Evolutionary conservation across 352 stramenopile genomes (phyloP).

Genomic region (Pythium guiyangense): DNA sequence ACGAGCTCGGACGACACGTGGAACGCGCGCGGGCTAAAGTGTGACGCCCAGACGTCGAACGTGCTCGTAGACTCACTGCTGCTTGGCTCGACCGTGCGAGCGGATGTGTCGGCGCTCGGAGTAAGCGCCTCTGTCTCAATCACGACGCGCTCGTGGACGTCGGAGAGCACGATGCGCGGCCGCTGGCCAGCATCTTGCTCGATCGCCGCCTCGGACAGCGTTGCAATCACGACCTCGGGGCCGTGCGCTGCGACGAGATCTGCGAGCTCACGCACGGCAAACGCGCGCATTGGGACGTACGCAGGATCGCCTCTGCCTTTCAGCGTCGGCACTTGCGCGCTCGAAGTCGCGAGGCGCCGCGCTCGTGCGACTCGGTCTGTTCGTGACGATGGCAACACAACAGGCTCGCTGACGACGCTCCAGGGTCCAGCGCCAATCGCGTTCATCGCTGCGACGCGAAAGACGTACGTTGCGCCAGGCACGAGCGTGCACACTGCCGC

Average conservation of each 20-base stretch:
- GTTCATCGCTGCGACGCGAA: conserved; percentile 70
- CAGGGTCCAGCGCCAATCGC: conserved; percentile 44
- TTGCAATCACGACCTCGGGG: conserved; percentile 5
- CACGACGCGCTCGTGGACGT: conserved; percentile 41
- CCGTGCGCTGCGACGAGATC: conserved; percentile 3
- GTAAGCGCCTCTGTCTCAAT: not conserved
- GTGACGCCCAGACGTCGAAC: conserved; percentile 57
- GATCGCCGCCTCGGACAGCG: not conserved
- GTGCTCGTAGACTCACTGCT: not conserved
- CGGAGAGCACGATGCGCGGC: conserved; percentile 48
- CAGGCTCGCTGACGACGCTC: conserved; percentile 35
- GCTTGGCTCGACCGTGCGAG: not conserved
- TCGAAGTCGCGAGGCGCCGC: conserved; percentile 7
- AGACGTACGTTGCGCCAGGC: conserved; percentile 29
- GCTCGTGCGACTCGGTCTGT: not conserved
- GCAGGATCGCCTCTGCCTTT: conserved; percentile 42
- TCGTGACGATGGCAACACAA: conserved; percentile 10
- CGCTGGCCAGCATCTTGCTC: not conserved
- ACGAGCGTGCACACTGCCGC: conserved; percentile 45
- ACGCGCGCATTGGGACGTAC: conserved; percentile 25
- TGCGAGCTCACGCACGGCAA: conserved; percentile 10
- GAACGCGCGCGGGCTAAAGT: conserved; percentile 64
- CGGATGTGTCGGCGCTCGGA: not conserved
- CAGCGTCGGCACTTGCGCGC: conserved; percentile 27
- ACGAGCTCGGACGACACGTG: conserved; percentile 66